These are phyloP conservation scores for Lathyrus aphaca DNA, from an alignment of 306 rosid genomes.

Conservation along the genomic window DNA sequence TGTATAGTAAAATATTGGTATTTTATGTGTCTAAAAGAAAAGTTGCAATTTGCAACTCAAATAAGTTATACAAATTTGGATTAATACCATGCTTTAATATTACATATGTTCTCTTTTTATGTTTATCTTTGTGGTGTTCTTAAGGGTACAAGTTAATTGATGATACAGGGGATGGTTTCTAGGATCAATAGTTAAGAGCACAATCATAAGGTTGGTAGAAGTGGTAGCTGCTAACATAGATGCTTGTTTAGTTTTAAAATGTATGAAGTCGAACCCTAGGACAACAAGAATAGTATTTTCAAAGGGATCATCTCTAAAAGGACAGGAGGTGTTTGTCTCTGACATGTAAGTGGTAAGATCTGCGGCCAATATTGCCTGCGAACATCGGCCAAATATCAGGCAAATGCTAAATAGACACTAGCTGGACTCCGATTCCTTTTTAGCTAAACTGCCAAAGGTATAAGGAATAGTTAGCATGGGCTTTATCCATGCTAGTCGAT, in stretches of 20 bases:
- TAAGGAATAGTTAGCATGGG: neutral
- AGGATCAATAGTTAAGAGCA: neutral
- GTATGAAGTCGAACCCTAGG: neutral
- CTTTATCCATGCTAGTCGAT: neutral
- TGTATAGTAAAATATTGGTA: neutral
- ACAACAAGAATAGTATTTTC: neutral
- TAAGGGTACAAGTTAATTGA: slow-evolving; percentile 1
- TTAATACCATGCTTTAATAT: neutral
- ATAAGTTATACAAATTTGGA: neutral
- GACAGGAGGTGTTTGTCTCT: neutral
- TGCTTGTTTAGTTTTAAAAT: neutral
- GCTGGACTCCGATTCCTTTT: neutral
- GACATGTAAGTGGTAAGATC: neutral
- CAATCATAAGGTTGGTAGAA: neutral
- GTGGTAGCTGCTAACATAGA: neutral
- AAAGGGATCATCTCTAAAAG: neutral
- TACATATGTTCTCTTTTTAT: neutral
- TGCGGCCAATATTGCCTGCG: neutral
- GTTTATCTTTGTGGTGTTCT: neutral
- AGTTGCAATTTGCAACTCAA: neutral
- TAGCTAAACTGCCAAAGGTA: neutral
- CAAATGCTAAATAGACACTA: neutral
- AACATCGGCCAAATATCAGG: neutral
- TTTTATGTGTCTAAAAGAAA: neutral
- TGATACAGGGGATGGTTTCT: neutral